These are phyloP conservation scores for Ophiostoma sp. DNA, from an alignment of 2,329 filamentous ascomycete genomes.

Conservation along the genomic window DNA sequence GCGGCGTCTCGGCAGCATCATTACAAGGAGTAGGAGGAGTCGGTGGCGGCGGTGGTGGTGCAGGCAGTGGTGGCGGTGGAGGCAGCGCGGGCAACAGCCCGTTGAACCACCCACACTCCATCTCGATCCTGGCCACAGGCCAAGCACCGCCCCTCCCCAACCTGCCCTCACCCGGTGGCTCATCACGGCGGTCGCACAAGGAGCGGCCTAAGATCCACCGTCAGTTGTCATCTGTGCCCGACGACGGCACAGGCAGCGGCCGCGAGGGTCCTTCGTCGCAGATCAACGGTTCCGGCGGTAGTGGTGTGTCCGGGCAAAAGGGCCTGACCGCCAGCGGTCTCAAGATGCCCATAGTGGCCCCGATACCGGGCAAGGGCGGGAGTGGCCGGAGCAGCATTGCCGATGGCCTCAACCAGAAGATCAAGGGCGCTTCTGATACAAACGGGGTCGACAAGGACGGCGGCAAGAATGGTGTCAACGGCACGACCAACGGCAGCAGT, in stretches of 20 bases:
- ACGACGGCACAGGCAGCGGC: neutral
- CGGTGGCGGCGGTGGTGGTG: neutral
- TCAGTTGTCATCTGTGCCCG: slow-evolving; percentile 59
- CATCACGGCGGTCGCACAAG: slow-evolving; percentile 55
- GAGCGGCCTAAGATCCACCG: slow-evolving; percentile 64
- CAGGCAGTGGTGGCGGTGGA: neutral
- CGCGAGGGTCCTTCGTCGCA: neutral
- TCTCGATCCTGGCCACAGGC: slow-evolving; percentile 77
- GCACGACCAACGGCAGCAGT: neutral
- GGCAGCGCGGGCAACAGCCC: slow-evolving; percentile 32
- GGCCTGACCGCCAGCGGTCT: neutral
- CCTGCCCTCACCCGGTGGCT: slow-evolving; percentile 37
- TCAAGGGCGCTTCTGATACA: neutral
- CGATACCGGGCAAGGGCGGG: neutral
- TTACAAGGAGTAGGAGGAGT: neutral
- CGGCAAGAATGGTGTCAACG: neutral
- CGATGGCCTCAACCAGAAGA: neutral
- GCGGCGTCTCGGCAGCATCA: neutral
- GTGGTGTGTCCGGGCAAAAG: neutral
- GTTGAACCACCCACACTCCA: slow-evolving; percentile 46
- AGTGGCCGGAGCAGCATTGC: neutral
- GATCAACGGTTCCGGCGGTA: neutral
- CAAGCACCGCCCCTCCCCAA: slow-evolving; percentile 73
- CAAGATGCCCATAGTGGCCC: neutral
- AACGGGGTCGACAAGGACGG: slow-evolving; percentile 2